Evolutionary conservation across 2,329 filamentous ascomycete species (phyloP).

Genomic region (Paraphaeosphaeria minitans): DNA sequence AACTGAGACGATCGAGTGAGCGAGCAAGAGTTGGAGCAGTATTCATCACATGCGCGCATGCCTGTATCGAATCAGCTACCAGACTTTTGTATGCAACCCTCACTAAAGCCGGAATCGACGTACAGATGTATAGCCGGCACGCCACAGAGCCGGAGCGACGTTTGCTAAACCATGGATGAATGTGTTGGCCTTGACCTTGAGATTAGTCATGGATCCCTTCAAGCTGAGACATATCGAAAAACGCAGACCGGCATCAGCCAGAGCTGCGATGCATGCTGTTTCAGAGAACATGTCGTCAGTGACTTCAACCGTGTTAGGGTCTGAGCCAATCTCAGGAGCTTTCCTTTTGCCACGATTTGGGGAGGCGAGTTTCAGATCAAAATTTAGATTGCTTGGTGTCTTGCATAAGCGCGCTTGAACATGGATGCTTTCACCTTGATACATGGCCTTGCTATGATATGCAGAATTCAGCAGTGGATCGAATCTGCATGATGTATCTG

Average conservation of each 20-base stretch:
- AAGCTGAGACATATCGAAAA: slow-evolving; percentile 40
- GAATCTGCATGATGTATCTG: not conserved
- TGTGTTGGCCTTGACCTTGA: slow-evolving; percentile 41
- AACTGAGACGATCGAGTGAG: slow-evolving; percentile 30
- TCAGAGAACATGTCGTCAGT: slow-evolving; percentile 1
- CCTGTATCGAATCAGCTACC: slow-evolving; percentile 25
- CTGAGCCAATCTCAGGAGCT: not conserved
- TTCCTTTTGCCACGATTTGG: not conserved
- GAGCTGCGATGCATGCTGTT: slow-evolving; percentile 15
- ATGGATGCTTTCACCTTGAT: not conserved
- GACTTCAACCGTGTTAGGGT: not conserved
- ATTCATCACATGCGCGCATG: slow-evolving; percentile 39
- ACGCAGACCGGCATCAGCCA: slow-evolving; percentile 46
- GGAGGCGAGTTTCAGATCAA: not conserved
- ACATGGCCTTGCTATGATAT: not conserved
- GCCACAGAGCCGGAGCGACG: slow-evolving; percentile 49
- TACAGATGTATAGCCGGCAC: slow-evolving; percentile 44
- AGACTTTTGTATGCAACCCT: slow-evolving; percentile 1
- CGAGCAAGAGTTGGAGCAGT: slow-evolving; percentile 48
- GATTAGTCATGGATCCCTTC: slow-evolving; percentile 22
- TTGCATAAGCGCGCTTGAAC: not conserved
- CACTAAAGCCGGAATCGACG: not conserved
- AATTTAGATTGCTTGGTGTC: not conserved
- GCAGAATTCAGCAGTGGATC: not conserved
- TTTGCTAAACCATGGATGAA: slow-evolving; percentile 43